phyloP scores from a whole-genome alignment of 2,329 filamentous ascomycete species.

The Trichoderma sp. region DNA sequence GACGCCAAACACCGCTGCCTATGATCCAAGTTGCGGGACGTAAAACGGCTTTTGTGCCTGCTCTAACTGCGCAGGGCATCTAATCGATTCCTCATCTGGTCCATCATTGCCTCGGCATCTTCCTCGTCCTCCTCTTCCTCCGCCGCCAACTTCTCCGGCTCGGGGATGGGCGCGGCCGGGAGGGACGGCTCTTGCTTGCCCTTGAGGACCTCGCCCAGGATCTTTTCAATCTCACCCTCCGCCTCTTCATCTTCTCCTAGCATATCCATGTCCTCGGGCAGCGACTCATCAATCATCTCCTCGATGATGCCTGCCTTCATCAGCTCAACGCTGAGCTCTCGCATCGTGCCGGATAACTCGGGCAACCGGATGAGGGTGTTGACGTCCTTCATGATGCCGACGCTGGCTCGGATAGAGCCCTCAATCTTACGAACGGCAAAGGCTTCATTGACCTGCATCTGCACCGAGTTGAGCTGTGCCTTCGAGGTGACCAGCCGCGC shows the following conservation, averaged over 20 bases:
- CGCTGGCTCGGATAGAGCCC: conserved; percentile 81
- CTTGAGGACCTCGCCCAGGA: conserved; percentile 87
- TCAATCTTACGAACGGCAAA: conserved; percentile 96
- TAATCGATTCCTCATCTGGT: conserved; percentile 88
- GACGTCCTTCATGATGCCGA: conserved; percentile 96
- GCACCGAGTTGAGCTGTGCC: conserved; percentile 87
- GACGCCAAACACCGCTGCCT: conserved; percentile 22
- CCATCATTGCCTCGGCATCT: conserved; percentile 85
- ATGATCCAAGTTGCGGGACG: conserved; percentile 15
- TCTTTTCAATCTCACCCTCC: conserved; percentile 84
- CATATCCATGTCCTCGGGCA: conserved; percentile 73
- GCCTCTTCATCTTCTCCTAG: conserved; percentile 76
- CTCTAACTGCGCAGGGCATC: conserved; percentile 83
- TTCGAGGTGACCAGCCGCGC: conserved; percentile 79
- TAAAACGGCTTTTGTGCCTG: neutral
- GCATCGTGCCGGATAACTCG: conserved; percentile 85
- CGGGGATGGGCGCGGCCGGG: conserved; percentile 57
- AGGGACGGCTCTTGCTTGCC: conserved; percentile 67
- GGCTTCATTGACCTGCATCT: conserved; percentile 97
- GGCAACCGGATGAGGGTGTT: conserved; percentile 83
- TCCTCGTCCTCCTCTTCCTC: conserved; percentile 60
- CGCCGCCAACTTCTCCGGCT: conserved; percentile 54
- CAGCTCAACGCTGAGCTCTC: conserved; percentile 80
- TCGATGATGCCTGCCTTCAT: conserved; percentile 96
- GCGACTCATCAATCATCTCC: conserved; percentile 88